Conservation (phyloP, 495 filamentous ascomycete genomes). For the Cryomyces minteri region DNA sequence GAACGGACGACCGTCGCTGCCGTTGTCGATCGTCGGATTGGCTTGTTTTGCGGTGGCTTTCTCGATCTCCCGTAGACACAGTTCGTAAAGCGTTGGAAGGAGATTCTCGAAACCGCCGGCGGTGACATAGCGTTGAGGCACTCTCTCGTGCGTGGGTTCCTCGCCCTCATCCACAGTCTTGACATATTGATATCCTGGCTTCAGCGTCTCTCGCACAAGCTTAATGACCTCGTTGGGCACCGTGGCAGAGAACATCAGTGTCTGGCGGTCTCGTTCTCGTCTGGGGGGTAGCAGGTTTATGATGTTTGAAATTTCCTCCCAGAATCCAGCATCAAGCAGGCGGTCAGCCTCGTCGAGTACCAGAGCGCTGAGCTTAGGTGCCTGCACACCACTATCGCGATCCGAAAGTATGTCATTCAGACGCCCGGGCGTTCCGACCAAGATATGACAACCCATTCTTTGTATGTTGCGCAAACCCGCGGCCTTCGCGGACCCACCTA, state of each 20-base stretch:
- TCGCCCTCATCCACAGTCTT: constrained; percentile 70
- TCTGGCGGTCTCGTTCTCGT: constrained; percentile 51
- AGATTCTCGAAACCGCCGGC: constrained; percentile 54
- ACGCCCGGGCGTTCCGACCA: constrained; percentile 83
- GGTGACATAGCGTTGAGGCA: constrained; percentile 58
- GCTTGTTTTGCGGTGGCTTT: constrained; percentile 10
- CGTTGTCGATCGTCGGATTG: too few relatives aligned
- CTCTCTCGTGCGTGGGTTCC: constrained; percentile 58
- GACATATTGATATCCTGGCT: constrained; percentile 61
- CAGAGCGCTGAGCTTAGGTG: constrained; percentile 56
- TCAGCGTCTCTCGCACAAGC: constrained; percentile 52
- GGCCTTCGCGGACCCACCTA: constrained; percentile 69
- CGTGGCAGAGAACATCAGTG: constrained; percentile 86
- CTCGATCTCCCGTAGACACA: constrained; percentile 41
- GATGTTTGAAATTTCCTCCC: constrained; percentile 57
- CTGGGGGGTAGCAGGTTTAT: constrained; percentile 43
- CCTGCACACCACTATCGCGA: constrained; percentile 37
- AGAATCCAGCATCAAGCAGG: constrained; percentile 78
- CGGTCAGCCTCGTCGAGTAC: constrained; percentile 93
- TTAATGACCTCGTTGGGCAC: constrained; percentile 65
- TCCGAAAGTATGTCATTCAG: constrained; percentile 73
- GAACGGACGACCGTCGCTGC: constrained; percentile 34
- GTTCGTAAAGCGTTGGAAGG: constrained; percentile 57
- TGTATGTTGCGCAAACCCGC: constrained; percentile 42
- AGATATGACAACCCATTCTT: constrained; percentile 62